Base-by-base conservation (phyloP, 1,139 yeast species). In the Hansenula sp. region DNA sequence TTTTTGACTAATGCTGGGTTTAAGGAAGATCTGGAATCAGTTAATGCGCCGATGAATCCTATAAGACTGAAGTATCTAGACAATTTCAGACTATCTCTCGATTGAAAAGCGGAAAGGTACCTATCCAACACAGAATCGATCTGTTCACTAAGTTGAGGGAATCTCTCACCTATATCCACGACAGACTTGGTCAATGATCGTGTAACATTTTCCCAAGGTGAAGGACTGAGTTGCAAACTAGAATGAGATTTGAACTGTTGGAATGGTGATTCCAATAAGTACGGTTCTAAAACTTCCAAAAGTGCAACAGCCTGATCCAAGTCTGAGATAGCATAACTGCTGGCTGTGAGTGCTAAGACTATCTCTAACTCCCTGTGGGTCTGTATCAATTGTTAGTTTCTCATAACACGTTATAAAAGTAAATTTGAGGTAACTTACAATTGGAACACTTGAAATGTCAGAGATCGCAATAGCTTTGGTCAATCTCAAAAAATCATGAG, bases 301-400 rank as follows among this genome's bases (percentile, higher is more conserved):
- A 88, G 63, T 10, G 70, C 59, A 15, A 64, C 60, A 1, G 86
- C 90, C 46, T 81, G 82, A 6, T 59, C 61, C 18, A 63, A 58
- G 41, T 71, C 70, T 47, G 67, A 59, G 11, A 79, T 70, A 32
- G 57, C 58, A 2, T 63, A 51, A 9, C 83, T 72, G 17, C 88
- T 70, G 21, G 72, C 73, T 44, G 87, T 78, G 25, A 89, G 65
- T 0, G 96, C 88, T 42, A 81, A 58, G 45, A 90, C 65, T 6
- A 84, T 79, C 57, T 90, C 96, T 57, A 81, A 74, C 60, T 89
- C 96, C 43, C 76, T 76, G 38, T 57, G 59, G 5, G 57, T 47
- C 43, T 41, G 15, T 25, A 33, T 18, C 8, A 18, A 3, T 13
- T 12, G 25, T 28, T 39, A 39, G 27, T 30, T 16, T 18, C 9